Percentiles rank a stretch among this genome's conserved stretches.
Evolutionary conservation across 106 monocot genomes (phyloP).

Genomic region (Apostasia shenzhenica): DNA sequence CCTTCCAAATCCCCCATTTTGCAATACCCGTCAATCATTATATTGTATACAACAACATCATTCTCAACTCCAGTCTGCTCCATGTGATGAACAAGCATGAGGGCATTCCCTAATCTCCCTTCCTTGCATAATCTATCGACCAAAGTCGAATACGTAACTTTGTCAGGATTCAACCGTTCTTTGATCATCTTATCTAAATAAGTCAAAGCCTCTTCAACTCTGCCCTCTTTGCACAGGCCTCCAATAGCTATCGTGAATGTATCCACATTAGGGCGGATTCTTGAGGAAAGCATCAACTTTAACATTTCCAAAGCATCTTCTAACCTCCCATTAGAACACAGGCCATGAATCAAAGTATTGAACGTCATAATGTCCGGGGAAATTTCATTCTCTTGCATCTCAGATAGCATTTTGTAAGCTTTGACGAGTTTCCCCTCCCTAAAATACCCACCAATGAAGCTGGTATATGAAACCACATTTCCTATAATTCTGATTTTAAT

Average conservation of each 20-base stretch:
- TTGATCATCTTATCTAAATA: slow-evolving; percentile 12
- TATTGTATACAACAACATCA: slow-evolving; percentile 25
- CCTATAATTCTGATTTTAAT: slow-evolving; percentile 8
- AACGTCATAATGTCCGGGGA: slow-evolving; percentile 16
- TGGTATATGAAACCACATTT: slow-evolving; percentile 19
- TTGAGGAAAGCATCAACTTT: neutral
- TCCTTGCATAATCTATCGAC: slow-evolving; percentile 15
- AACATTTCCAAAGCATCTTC: slow-evolving; percentile 12
- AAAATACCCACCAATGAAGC: slow-evolving; percentile 17
- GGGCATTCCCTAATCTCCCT: slow-evolving; percentile 17
- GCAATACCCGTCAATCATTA: slow-evolving; percentile 24
- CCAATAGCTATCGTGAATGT: slow-evolving; percentile 10
- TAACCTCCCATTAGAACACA: slow-evolving; percentile 3
- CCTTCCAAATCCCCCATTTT: slow-evolving; percentile 17
- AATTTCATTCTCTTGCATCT: slow-evolving; percentile 24
- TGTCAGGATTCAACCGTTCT: slow-evolving; percentile 8
- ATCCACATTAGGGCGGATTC: slow-evolving; percentile 6
- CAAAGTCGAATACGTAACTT: slow-evolving; percentile 14
- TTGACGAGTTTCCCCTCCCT: slow-evolving; percentile 7
- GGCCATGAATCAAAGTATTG: slow-evolving; percentile 23
- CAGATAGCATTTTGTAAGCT: slow-evolving; percentile 15
- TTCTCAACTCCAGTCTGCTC: slow-evolving; percentile 4
- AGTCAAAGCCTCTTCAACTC: slow-evolving; percentile 11
- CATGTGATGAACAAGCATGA: slow-evolving; percentile 11
- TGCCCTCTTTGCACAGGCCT: slow-evolving; percentile 14